Percentiles rank a stretch among this genome's conserved stretches.
Evolutionary conservation across 2,329 filamentous ascomycete genomes (phyloP).

Genomic region (Dactylellina cionopaga): DNA sequence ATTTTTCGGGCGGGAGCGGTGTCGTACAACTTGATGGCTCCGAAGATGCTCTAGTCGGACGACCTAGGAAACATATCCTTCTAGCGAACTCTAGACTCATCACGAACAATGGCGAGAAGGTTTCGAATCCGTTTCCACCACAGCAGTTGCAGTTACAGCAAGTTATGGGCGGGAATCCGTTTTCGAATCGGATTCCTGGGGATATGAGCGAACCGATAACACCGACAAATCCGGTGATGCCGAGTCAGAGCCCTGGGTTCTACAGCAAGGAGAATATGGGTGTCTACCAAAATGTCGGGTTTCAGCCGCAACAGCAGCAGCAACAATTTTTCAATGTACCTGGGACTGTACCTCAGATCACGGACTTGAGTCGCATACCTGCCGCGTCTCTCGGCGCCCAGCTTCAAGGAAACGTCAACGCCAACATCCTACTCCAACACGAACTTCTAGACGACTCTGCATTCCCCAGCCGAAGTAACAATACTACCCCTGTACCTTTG

Average conservation of each 20-base stretch:
- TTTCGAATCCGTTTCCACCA: constrained; percentile 26
- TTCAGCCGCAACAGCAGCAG: constrained; percentile 9
- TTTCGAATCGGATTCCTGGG: constrained; percentile 4
- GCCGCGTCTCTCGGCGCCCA: constrained; percentile 42
- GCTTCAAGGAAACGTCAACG: constrained; percentile 25
- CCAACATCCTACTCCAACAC: constrained; percentile 34
- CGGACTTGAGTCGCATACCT: constrained; percentile 48
- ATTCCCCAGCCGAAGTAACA: constrained; percentile 48
- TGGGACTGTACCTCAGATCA: constrained; percentile 39
- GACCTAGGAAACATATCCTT: constrained; percentile 50
- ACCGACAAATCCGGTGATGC: constrained; percentile 21
- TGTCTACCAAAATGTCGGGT: neutral
- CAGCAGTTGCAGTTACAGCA: constrained; percentile 10
- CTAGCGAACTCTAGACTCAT: constrained; percentile 34
- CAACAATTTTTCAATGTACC: constrained; percentile 24
- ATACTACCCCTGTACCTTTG: constrained; percentile 42
- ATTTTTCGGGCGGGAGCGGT: constrained; percentile 39
- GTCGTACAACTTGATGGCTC: constrained; percentile 36
- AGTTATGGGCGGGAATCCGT: constrained; percentile 9
- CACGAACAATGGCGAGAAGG: neutral
- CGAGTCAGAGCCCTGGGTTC: neutral
- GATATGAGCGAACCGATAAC: constrained; percentile 29
- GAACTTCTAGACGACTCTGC: constrained; percentile 38
- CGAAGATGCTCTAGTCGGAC: constrained; percentile 14
- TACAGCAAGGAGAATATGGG: constrained; percentile 12